Evolutionary conservation across 148 eudicot genomes (phyloP).

Genomic region (Silene latifolia): DNA sequence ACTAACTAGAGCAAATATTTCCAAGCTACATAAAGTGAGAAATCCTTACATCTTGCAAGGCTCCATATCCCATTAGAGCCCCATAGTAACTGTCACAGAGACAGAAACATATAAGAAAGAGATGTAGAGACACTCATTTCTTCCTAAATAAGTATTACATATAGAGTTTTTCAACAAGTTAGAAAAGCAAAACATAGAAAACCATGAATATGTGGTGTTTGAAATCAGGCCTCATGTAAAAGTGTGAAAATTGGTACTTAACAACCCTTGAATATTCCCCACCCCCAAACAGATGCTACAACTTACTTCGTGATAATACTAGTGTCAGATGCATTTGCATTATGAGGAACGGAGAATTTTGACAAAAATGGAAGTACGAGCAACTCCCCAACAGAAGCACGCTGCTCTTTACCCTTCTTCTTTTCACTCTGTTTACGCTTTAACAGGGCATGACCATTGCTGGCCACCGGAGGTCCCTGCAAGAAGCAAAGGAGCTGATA

Average conservation of each 20-base stretch:
- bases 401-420: slow-evolving; percentile 48
- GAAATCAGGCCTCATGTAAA: not conserved
- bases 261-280: not conserved
- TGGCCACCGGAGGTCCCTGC: slow-evolving; percentile 67
- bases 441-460: slow-evolving; percentile 35
- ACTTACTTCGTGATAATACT: slow-evolving; percentile 53
- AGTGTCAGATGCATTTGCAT: slow-evolving; percentile 34
- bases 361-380: slow-evolving; percentile 74
- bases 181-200: not conserved
- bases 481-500: slow-evolving; percentile 18
- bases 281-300: not conserved
- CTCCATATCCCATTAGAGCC: slow-evolving; percentile 73
- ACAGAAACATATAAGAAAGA: slow-evolving; percentile 24
- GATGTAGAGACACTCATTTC: not conserved
- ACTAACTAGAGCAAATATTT: slow-evolving; percentile 3
- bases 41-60: slow-evolving; percentile 66
- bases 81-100: slow-evolving; percentile 56
- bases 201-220: not conserved
- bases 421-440: slow-evolving; percentile 82
- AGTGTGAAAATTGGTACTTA: not conserved
- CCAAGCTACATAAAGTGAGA: slow-evolving; percentile 17
- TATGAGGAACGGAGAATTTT: slow-evolving; percentile 61
- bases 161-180: not conserved
- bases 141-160: slow-evolving; percentile 7
- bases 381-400: slow-evolving; percentile 64